phyloP scores from a whole-genome alignment of 176 grass and related monocot species.

The Rhynchospora breviuscula region DNA sequence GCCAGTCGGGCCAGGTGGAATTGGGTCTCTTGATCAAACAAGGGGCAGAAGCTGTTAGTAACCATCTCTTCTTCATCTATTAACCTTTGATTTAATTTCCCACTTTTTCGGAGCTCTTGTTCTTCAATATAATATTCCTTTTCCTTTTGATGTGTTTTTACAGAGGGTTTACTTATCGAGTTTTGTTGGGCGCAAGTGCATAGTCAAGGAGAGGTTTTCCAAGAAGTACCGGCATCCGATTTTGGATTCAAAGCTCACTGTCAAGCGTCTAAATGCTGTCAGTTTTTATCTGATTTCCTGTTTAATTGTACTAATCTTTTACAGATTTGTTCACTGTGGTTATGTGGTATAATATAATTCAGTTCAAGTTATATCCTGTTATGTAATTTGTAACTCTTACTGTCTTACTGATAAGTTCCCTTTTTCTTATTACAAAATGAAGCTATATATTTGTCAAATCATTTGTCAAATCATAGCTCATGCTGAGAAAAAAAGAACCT shows the following conservation, averaged over 20 bases:
- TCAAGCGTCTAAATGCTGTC: constrained; percentile 79
- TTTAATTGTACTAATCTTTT: background rate
- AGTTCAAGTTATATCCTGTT: background rate
- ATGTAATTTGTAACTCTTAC: background rate
- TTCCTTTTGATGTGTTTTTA: constrained; percentile 9
- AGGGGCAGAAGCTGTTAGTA: constrained; percentile 84
- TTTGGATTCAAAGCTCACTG: constrained; percentile 73
- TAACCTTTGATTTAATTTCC: background rate
- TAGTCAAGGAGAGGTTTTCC: constrained; percentile 83
- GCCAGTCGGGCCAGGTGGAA: constrained; percentile 33
- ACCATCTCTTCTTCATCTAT: background rate
- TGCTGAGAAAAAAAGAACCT: background rate
- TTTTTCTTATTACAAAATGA: no score
- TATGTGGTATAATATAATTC: no score
- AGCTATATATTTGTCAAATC: no score
- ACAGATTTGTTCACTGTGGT: no score
- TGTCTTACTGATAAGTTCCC: no score
- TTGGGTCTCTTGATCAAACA: constrained; percentile 76
- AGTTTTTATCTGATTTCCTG: constrained; percentile 20
- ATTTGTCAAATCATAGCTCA: background rate
- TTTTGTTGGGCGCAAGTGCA: constrained; percentile 59
- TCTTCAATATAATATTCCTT: background rate
- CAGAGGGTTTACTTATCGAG: constrained; percentile 74
- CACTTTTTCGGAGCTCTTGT: background rate
- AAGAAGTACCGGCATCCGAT: constrained; percentile 84